Evolutionary conservation across 2,329 filamentous ascomycete species (phyloP).

Genomic region (Clonostachys sp.): DNA sequence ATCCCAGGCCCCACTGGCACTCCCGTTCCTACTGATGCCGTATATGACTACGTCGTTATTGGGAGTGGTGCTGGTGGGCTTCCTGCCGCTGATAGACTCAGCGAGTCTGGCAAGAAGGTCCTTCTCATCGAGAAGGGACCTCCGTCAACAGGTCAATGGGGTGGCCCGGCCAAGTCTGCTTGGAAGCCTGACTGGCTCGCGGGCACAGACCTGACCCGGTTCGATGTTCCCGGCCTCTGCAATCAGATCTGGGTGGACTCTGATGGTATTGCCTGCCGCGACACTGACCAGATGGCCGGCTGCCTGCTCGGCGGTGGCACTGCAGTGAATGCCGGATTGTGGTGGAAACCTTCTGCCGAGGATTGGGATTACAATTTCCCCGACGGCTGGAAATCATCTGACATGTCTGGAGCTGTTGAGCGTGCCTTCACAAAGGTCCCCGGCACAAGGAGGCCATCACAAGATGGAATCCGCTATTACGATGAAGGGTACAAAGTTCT

Average conservation of each 20-base stretch:
- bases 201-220: slow-evolving; percentile 60
- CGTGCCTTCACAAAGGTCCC: slow-evolving; percentile 67
- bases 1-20: slow-evolving; percentile 14
- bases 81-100: slow-evolving; percentile 49
- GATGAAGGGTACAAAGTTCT: slow-evolving; percentile 63
- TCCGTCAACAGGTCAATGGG: slow-evolving; percentile 58
- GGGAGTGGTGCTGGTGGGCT: slow-evolving; percentile 59
- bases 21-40: slow-evolving; percentile 18
- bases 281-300: slow-evolving; percentile 68
- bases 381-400: slow-evolving; percentile 61
- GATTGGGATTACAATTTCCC: slow-evolving; percentile 75
- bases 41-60: slow-evolving; percentile 61
- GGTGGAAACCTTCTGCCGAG: slow-evolving; percentile 59
- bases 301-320: slow-evolving; percentile 66
- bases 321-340: slow-evolving; percentile 64
- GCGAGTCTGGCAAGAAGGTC: slow-evolving; percentile 60
- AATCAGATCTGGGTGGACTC: slow-evolving; percentile 66
- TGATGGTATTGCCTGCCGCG: slow-evolving; percentile 59
- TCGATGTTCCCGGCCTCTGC: slow-evolving; percentile 67
- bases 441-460: slow-evolving; percentile 61
- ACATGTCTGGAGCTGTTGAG: slow-evolving; percentile 54
- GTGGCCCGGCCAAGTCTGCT: slow-evolving; percentile 32
- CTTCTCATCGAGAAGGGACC: slow-evolving; percentile 59
- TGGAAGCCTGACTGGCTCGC: slow-evolving; percentile 60
- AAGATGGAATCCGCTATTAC: slow-evolving; percentile 63